Evolutionary conservation across 2,329 filamentous ascomycete species (phyloP).

Genomic region (Fusarium hostae): DNA sequence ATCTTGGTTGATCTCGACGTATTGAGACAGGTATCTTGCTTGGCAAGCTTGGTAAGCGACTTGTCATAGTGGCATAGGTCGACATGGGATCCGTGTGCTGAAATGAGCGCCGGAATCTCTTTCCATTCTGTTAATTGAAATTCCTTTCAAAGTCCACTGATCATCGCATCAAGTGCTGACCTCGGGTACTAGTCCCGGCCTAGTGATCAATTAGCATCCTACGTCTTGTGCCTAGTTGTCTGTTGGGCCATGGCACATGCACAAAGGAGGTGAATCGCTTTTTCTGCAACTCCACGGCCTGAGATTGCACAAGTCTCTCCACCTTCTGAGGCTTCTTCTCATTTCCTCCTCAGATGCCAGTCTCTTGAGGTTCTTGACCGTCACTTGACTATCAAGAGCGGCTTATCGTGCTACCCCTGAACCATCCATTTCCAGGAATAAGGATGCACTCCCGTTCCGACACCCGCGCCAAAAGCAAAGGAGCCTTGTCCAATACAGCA

Average conservation of each 20-base stretch:
- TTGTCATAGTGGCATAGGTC: conserved; percentile 21
- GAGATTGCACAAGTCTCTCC: conserved; percentile 11
- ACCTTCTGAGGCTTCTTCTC: conserved; percentile 26
- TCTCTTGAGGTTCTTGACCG: conserved; percentile 1
- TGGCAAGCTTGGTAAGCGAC: conserved; percentile 2
- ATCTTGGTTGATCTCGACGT: not conserved
- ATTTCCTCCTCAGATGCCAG: conserved; percentile 11
- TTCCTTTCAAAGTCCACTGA: conserved; percentile 20
- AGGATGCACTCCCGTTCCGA: conserved; percentile 25
- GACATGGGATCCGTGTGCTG: conserved; percentile 12
- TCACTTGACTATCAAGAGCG: conserved; percentile 10
- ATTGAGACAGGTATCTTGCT: not conserved
- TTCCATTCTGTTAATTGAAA: conserved; percentile 10
- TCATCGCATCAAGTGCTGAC: conserved; percentile 37
- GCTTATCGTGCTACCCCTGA: conserved; percentile 31
- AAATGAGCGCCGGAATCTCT: conserved; percentile 24
- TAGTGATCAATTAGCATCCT: conserved; percentile 26
- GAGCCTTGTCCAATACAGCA: conserved; percentile 15
- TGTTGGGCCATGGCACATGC: conserved; percentile 9
- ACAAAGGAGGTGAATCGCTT: conserved; percentile 4
- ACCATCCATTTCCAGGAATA: conserved; percentile 8
- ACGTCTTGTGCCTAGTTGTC: conserved; percentile 5
- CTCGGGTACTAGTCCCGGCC: conserved; percentile 18
- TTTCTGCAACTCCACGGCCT: not conserved
- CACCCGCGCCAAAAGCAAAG: conserved; percentile 33